Percentiles rank a stretch among this genome's conserved stretches.
phyloP scores from a whole-genome alignment of 2,329 filamentous ascomycete species.

The Polytolypa hystricis region DNA sequence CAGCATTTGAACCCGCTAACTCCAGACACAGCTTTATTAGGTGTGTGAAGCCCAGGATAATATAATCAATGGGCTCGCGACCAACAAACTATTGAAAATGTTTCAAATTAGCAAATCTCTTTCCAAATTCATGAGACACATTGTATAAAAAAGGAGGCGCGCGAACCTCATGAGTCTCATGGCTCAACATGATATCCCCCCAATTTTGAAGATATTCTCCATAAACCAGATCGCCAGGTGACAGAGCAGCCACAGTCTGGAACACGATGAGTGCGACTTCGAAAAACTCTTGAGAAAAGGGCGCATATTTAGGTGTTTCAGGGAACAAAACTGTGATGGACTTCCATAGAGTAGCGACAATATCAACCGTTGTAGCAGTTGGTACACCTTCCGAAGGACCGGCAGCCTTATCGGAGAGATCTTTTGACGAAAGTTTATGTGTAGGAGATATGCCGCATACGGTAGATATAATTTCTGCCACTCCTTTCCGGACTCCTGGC shows the following conservation, averaged over 20 bases:
- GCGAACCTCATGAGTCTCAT: slow-evolving; percentile 33
- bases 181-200: slow-evolving; percentile 32
- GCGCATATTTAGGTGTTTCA: slow-evolving; percentile 24
- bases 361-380: slow-evolving; percentile 24
- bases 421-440: slow-evolving; percentile 18
- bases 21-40: slow-evolving; percentile 34
- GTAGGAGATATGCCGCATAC: slow-evolving; percentile 24
- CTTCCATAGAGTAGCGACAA: slow-evolving; percentile 36
- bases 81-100: slow-evolving; percentile 30
- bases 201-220: slow-evolving; percentile 33
- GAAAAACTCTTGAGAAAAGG: slow-evolving; percentile 36
- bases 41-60: slow-evolving; percentile 33
- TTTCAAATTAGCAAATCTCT: slow-evolving; percentile 12
- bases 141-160: neutral
- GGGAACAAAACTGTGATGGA: slow-evolving; percentile 31
- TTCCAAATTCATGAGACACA: neutral
- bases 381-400: slow-evolving; percentile 11
- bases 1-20: slow-evolving; percentile 23
- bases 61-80: slow-evolving; percentile 32
- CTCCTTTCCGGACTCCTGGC: slow-evolving; percentile 26
- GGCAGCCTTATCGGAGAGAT: slow-evolving; percentile 10
- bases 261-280: slow-evolving; percentile 34
- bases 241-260: slow-evolving; percentile 29
- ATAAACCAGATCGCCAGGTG: slow-evolving; percentile 26
- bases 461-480: slow-evolving; percentile 29